Evolutionary conservation across 371 early-diverging fungal species (phyloP), one percentile per base, ranked within the genome.

Genomic region (Mucor mucedo): DNA sequence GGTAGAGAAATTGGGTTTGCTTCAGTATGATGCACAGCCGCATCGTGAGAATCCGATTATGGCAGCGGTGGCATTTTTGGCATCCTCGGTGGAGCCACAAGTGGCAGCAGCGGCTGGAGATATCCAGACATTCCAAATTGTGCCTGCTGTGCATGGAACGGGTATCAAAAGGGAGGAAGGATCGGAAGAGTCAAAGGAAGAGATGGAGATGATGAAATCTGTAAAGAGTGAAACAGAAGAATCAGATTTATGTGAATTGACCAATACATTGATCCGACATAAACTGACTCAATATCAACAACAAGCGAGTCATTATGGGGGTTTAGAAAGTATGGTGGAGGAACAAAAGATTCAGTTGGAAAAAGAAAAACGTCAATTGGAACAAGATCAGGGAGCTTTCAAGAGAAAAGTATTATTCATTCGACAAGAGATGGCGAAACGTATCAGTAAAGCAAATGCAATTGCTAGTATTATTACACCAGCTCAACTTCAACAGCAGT

Each of bases 51-150:
- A 99, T 72, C 99, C 99, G 0, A 91, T 98, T 21, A 90, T 98
- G 92, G 87, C 94, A 6, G 89, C 97, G 0, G 93, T 98, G 1
- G 95, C 98, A 0, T 98, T 98, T 69, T 77, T 99, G 69, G 95
- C 96, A 2, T 88, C 93, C n/a, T 87, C 92, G 7, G 97, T 99
- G 8, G 86, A 91, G 68, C 97, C 99, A 0, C 82, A 90, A 29
- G 95, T 99, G 1, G 98, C 98, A 2, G 86, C 90, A 5, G 95
- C 93, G 2, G 95, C 95, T 9, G 96, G 97, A 10, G 52, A 54
- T 9, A 50, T 62, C 28, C 47, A 58, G 2, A 21, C 33, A 10
- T 35, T 58, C 47, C 38, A 58, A 21, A 58, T 48, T 33, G 44
- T 47, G 14, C 52, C 68, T 63, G 52, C 42, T 69, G 44, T 21